Base-by-base conservation (phyloP, 345 rosid genomes). In the Balakata baccata region DNA sequence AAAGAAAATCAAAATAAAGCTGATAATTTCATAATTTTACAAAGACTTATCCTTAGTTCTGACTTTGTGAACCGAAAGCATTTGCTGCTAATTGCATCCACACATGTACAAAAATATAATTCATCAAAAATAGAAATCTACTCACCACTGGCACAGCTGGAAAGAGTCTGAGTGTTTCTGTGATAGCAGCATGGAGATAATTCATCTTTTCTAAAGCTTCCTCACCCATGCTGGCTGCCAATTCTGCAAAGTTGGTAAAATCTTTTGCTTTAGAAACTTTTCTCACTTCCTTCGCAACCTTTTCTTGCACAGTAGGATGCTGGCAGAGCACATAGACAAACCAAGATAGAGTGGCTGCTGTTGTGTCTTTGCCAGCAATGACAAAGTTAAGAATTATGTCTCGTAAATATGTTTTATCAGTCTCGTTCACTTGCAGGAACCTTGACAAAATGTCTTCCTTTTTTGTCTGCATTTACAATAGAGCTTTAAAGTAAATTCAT, bases 301-400 rank as follows among this genome's bases (percentile, higher is more conserved):
- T 85, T 56, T 84, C 89, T 69, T 85, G 90, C 51, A 86, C 75
- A 13, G 0, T 20, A 34, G 87, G 90, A 49, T 84, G 53, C 62
- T 81, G 70, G 80, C 92, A 87, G 34, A 89, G 85, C 86, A 81
- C 79, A 71, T 77, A 85, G 6, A 83, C 58, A 66, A 89, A 87
- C 92, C 92, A 89, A 10, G 92, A 82, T 10, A 89, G 84, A 62
- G 89, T 8, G 47, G 80, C 70, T 23, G 90, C 92, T 5, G 89
- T 89, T 6, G 90, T 89, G 78, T 89, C 92, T 84, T 87, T 89
- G 11, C 92, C 90, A 41, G 92, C 92, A 62, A 85, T 87, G 7
- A 85, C 74, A 78, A 89, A 84, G 75, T 80, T 89, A 6, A 89
- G 87, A 68, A 83, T 81, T 66, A 85, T 85, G 66, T 89, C 90